Conservation (phyloP, 306 rosid species). For the Echinosophora koreensis region DNA sequence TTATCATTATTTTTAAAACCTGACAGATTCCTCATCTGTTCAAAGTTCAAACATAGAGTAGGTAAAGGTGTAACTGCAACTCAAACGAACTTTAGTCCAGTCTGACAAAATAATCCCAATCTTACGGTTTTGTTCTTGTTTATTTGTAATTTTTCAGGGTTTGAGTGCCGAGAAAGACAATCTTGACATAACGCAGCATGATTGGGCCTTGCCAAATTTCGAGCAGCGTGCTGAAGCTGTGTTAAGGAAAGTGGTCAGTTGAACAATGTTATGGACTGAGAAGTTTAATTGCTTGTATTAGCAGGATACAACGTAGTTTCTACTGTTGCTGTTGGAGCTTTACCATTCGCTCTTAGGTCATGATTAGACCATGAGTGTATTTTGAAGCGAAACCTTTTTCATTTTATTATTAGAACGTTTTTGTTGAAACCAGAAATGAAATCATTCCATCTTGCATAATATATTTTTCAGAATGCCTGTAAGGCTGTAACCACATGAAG, state of each 20-base stretch:
- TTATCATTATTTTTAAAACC: conserved; percentile 6
- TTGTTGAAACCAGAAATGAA: conserved; percentile 38
- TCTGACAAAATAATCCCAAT: conserved; percentile 1
- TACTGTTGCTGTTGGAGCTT: conserved; percentile 35
- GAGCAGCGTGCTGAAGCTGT: conserved; percentile 93
- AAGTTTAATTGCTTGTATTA: conserved; percentile 39
- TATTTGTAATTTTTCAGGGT: conserved; percentile 62
- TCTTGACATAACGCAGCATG: conserved; percentile 96
- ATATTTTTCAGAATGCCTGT: conserved; percentile 17
- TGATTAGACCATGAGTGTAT: conserved; percentile 28
- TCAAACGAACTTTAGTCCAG: conserved; percentile 3
- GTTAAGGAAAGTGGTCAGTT: conserved; percentile 63
- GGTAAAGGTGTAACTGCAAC: not conserved
- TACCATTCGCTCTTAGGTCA: conserved; percentile 23
- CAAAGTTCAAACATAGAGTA: not conserved
- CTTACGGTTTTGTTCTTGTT: conserved; percentile 6
- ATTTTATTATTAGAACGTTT: conserved; percentile 20
- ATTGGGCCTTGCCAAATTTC: conserved; percentile 88
- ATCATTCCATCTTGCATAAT: not conserved
- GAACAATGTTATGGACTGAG: conserved; percentile 39
- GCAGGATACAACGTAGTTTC: not conserved
- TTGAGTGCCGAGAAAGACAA: conserved; percentile 92
- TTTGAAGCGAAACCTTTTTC: conserved; percentile 1
- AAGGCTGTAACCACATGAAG: conserved; percentile 3
- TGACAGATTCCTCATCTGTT: not conserved